Conservation (phyloP, 1,139 yeast species). For the Yamadazyma dendronema region DNA sequence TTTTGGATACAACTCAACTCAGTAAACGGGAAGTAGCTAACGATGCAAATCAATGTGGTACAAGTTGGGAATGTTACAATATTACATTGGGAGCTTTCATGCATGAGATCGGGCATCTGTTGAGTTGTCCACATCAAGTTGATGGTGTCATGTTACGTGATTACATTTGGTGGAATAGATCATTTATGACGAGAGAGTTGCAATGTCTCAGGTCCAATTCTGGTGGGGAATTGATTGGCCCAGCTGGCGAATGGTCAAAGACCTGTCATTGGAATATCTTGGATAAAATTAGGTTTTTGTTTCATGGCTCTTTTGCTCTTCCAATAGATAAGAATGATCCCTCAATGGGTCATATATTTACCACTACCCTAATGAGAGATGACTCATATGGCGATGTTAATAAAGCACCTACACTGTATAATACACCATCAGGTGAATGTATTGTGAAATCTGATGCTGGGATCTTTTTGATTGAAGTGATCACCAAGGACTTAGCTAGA, state of each 20-base stretch:
- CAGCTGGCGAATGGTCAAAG: constrained; percentile 54
- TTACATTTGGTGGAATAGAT: constrained; percentile 75
- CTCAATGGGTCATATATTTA: constrained; percentile 26
- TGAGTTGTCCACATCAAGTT: constrained; percentile 92
- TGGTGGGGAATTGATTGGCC: constrained; percentile 38
- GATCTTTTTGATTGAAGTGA: constrained; percentile 67
- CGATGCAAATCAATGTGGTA: constrained; percentile 79
- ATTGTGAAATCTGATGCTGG: constrained; percentile 60
- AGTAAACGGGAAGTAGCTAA: constrained; percentile 77
- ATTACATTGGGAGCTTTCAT: constrained; percentile 89
- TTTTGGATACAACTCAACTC: constrained; percentile 67
- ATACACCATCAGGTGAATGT: constrained; percentile 36
- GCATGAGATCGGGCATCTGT: constrained; percentile 90
- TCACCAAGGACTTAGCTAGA: constrained; percentile 62
- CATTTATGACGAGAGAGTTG: constrained; percentile 73
- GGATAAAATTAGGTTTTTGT: constrained; percentile 73
- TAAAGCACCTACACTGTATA: constrained; percentile 26
- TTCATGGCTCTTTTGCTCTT: constrained; percentile 75
- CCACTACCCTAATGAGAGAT: constrained; percentile 25
- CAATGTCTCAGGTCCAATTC: constrained; percentile 52
- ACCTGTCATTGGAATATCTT: constrained; percentile 81
- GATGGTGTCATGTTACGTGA: constrained; percentile 89
- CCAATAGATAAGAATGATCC: constrained; percentile 51
- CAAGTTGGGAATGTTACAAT: constrained; percentile 87
- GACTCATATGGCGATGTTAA: constrained; percentile 17